Percentiles rank a stretch among this genome's conserved stretches.
phyloP scores from a whole-genome alignment of 192 early-diverging fungal species.

The Gamsiella multidivaricata region DNA sequence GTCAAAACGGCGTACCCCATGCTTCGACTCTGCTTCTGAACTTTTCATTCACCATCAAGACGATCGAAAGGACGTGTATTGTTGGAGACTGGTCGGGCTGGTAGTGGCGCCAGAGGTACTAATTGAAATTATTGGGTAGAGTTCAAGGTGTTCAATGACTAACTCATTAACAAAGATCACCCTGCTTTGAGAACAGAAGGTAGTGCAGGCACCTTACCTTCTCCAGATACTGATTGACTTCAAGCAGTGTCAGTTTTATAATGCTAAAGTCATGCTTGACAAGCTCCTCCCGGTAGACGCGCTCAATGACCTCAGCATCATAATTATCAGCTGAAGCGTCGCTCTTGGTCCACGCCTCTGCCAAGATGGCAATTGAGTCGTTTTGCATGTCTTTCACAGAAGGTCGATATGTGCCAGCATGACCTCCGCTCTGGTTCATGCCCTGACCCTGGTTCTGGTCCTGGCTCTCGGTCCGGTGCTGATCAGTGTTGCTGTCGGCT shows the following conservation, averaged over 20 bases:
- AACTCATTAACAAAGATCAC: conserved; percentile 1
- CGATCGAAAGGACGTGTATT: conserved; percentile 78
- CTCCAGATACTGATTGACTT: conserved; percentile 83
- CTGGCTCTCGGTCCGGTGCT: neutral
- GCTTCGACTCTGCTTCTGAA: conserved; percentile 74
- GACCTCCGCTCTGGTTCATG: conserved; percentile 2
- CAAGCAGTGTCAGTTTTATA: conserved; percentile 75
- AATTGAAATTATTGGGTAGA: neutral
- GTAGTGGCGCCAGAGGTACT: conserved; percentile 88
- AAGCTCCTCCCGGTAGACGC: conserved; percentile 72
- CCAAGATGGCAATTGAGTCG: conserved; percentile 60
- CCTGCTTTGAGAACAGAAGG: conserved; percentile 24
- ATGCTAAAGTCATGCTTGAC: conserved; percentile 60
- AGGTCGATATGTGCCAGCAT: conserved; percentile 50
- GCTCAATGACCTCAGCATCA: conserved; percentile 65
- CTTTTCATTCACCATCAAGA: conserved; percentile 93
- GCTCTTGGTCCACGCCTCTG: conserved; percentile 53
- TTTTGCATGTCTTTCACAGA: conserved; percentile 65
- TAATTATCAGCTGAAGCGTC: conserved; percentile 42
- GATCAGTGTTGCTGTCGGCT: too few relatives aligned
- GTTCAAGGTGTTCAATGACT: neutral
- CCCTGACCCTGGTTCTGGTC: conserved; percentile 4
- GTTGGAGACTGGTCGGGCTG: conserved; percentile 51
- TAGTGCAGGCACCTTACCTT: conserved; percentile 57
- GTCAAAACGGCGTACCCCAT: conserved; percentile 59